Percentiles rank a stretch among this genome's conserved stretches.
Conservation (phyloP, 495 filamentous ascomycete species). For the Aspergillus incahuasiensis region DNA sequence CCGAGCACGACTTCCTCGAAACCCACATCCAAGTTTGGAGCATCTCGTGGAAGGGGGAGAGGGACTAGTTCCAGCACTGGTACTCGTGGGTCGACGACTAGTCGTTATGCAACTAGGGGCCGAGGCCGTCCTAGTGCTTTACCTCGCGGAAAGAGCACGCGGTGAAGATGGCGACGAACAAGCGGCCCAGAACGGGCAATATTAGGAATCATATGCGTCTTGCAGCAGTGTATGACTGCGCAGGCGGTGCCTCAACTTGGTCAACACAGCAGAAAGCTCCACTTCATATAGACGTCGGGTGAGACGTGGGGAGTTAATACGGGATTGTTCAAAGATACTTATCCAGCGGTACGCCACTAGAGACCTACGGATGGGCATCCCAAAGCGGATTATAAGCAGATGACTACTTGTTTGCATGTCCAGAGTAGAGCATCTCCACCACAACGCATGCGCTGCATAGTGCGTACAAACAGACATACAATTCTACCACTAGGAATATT, state of each 20-base stretch:
- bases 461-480: neutral
- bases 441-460: neutral
- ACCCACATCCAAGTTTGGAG: conserved; percentile 52
- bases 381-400: no score
- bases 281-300: neutral
- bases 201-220: neutral
- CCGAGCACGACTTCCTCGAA: conserved; percentile 58
- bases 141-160: conserved; percentile 37
- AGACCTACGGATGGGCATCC: no score
- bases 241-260: neutral
- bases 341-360: no score
- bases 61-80: conserved; percentile 27
- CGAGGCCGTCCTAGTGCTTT: conserved; percentile 38
- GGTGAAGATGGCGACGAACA: conserved; percentile 18
- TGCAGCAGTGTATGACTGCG: neutral
- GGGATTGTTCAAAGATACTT: no score
- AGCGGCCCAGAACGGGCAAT: neutral
- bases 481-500: neutral
- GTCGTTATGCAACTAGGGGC: conserved; percentile 41
- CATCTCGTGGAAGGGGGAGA: conserved; percentile 17
- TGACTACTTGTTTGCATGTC: neutral
- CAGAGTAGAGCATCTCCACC: neutral
- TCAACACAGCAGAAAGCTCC: neutral
- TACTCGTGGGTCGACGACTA: conserved; percentile 38
- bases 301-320: neutral